phyloP scores from a whole-genome alignment of 352 stramenopile species.

The Saprolegnia diclina region DNA sequence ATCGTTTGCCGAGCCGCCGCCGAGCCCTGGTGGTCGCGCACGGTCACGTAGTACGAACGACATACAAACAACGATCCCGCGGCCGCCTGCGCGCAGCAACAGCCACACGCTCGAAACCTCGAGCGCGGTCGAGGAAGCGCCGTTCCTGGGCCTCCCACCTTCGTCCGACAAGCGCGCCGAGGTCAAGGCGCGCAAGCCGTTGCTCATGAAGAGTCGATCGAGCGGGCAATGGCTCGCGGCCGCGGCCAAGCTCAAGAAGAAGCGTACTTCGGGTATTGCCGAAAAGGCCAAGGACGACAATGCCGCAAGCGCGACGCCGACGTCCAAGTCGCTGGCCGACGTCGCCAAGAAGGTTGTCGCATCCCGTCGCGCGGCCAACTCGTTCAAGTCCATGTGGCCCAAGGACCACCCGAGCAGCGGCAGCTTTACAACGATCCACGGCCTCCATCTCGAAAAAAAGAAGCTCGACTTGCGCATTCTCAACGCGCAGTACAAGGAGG shows the following conservation, averaged over 20 bases:
- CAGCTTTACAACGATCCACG: slow-evolving; percentile 41
- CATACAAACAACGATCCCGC: background rate
- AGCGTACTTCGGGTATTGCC: background rate
- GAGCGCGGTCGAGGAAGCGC: background rate
- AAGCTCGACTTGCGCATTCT: slow-evolving; percentile 74
- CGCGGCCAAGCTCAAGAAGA: slow-evolving; percentile 20
- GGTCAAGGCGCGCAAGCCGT: background rate
- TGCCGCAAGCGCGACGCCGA: background rate
- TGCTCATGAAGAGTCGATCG: slow-evolving; percentile 4
- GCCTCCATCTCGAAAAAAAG: slow-evolving; percentile 88
- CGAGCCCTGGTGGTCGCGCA: slow-evolving; percentile 2
- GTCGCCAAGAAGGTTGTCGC: slow-evolving; percentile 72
- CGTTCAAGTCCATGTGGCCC: slow-evolving; percentile 74
- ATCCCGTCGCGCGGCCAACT: slow-evolving; percentile 54
- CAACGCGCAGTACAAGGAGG: slow-evolving; percentile 79
- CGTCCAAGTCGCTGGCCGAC: slow-evolving; percentile 33
- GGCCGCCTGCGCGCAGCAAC: background rate
- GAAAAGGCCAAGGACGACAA: slow-evolving; percentile 3
- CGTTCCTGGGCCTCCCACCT: background rate
- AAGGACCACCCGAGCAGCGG: slow-evolving; percentile 42
- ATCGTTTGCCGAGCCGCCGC: background rate
- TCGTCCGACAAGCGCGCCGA: slow-evolving; percentile 12
- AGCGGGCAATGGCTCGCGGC: slow-evolving; percentile 22
- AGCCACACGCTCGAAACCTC: slow-evolving; percentile 8
- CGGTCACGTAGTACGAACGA: slow-evolving; percentile 19